Base-by-base conservation (phyloP, 352 stramenopile species). In the Phytophthora tentaculata region DNA sequence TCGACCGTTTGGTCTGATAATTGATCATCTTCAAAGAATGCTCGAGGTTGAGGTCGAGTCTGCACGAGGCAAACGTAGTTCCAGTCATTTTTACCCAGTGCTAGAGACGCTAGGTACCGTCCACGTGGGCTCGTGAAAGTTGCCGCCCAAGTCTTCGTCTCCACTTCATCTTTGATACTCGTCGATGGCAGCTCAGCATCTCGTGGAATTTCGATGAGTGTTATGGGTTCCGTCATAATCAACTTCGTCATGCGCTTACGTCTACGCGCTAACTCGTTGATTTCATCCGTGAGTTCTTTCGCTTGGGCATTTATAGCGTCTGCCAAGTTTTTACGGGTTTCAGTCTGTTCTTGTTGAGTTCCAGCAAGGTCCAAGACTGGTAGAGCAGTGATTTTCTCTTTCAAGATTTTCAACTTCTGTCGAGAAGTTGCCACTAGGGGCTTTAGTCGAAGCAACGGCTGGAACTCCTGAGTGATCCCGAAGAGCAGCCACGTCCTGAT, bases 21-120 rank as follows among this genome's bases (percentile, higher is more conserved):
- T 41, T 92, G 64, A 17, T 88, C 78, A n/a, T 85, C 84, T 45
- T 91, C 79, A 1, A 86, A 61, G 29, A 88, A 90, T 17, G 80
- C 82, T 22, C 61, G 69, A 0, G 84, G 82, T 50, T 79, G 35
- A 1, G 84, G 84, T 9, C 82, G 74, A 13, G 82, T 90, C 47
- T 84, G 73, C 32, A 88, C 74, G n/a, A 55, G 23, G 48, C 48
- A 37, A 39, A 55, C 14, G 24, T 41, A 54, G n/a, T 14, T 55
- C 23, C 48, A 55, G 23, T 41, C 48, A 24, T 20, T 55, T 41
- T 55, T 55, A 20, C 61, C 61, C n/a, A 92, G 71, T 3, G 82
- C 84, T 3, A 90, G 55, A 0, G 74, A 74, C 7, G 60, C 69
- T 14, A 92, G 67, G 39, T 86, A 77, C 0, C 67, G 61, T 19